These are phyloP conservation scores for Gossypium herbaceum DNA, from an alignment of 345 rosid genomes.

Conservation along the genomic window DNA sequence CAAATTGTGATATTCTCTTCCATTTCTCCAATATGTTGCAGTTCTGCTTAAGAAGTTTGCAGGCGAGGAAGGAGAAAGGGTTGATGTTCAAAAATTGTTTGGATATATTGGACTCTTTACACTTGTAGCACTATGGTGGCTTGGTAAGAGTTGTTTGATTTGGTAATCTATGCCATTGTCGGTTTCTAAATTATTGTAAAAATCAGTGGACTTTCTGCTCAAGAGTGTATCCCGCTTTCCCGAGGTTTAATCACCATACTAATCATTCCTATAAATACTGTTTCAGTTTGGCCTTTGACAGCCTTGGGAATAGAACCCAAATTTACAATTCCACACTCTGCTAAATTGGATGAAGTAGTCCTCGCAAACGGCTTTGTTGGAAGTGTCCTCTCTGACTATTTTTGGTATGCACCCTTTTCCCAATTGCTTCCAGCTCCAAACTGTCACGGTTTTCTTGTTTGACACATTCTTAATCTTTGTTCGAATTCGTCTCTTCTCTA, in stretches of 20 bases:
- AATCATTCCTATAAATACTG: conserved; percentile 11
- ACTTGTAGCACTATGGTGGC: conserved; percentile 99
- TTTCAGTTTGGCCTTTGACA: conserved; percentile 83
- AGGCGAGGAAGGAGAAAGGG: conserved; percentile 93
- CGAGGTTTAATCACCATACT: not conserved
- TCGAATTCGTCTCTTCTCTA: conserved; percentile 11
- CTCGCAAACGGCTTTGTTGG: conserved; percentile 92
- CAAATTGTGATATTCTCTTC: conserved; percentile 10
- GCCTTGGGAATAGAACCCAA: conserved; percentile 96
- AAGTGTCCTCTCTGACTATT: conserved; percentile 95
- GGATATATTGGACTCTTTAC: conserved; percentile 97
- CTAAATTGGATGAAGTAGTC: conserved; percentile 87
- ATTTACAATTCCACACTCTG: conserved; percentile 90
- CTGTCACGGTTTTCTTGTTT: not conserved
- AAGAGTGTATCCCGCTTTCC: not conserved
- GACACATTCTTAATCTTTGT: not conserved
- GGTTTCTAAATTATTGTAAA: not conserved
- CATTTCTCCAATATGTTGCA: conserved; percentile 31
- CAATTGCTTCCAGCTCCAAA: not conserved
- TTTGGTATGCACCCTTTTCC: conserved; percentile 49
- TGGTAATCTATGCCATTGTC: not conserved
- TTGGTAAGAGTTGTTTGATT: conserved; percentile 51
- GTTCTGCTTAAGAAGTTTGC: conserved; percentile 95
- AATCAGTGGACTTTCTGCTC: not conserved
- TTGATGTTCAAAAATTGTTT: conserved; percentile 93